Percentiles rank a stretch among this genome's conserved stretches.
These are phyloP conservation scores for Candida odintsovae DNA, from an alignment of 805 yeast species.

Conservation along the genomic window DNA sequence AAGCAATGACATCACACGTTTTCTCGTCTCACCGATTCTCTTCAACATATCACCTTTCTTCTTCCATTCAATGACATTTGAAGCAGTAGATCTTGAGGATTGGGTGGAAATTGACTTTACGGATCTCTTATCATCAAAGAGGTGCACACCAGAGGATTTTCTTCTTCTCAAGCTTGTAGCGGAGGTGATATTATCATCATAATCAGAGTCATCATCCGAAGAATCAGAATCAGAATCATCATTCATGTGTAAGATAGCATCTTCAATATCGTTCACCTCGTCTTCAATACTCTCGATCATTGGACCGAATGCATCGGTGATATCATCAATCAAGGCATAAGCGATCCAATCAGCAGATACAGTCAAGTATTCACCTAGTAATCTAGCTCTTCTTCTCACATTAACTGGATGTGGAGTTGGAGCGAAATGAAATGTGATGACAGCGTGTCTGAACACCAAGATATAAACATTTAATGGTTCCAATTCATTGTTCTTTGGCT, in stretches of 20 bases:
- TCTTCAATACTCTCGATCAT: constrained; percentile 91
- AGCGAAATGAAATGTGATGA: constrained; percentile 83
- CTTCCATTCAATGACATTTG: constrained; percentile 67
- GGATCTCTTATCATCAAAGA: constrained; percentile 15
- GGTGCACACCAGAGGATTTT: constrained; percentile 2
- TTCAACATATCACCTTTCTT: constrained; percentile 92
- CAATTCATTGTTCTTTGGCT: constrained; percentile 48
- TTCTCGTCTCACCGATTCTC: constrained; percentile 92
- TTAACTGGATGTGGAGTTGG: constrained; percentile 95
- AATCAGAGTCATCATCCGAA: constrained; percentile 27
- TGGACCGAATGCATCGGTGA: constrained; percentile 96
- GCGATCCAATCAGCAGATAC: constrained; percentile 97
- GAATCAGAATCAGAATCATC: constrained; percentile 33
- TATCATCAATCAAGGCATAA: constrained; percentile 92
- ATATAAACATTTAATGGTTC: constrained; percentile 83
- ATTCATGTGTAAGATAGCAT: constrained; percentile 83
- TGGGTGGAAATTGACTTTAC: constrained; percentile 22
- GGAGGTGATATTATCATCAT: constrained; percentile 23
- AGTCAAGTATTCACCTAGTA: constrained; percentile 79
- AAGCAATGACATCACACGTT: constrained; percentile 85
- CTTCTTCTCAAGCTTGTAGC: constrained; percentile 13
- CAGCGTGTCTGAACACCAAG: constrained; percentile 55
- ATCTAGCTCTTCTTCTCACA: constrained; percentile 87
- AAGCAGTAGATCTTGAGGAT: constrained; percentile 28
- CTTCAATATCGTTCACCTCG: constrained; percentile 93